Conservation (phyloP, 2,329 filamentous ascomycete genomes). For the Tolypocladium ovalisporum region DNA sequence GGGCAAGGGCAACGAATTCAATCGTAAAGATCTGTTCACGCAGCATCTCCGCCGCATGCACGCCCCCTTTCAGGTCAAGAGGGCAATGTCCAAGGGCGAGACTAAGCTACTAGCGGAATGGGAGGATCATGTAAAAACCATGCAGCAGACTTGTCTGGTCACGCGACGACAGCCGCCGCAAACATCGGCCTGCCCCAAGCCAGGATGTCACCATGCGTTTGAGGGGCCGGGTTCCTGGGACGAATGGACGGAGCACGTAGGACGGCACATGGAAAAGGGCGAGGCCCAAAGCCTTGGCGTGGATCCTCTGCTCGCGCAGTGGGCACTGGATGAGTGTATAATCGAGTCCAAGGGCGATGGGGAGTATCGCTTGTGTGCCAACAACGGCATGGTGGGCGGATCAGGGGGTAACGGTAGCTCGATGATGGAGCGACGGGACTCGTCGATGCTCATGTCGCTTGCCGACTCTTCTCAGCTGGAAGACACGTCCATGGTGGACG, state of each 20-base stretch:
- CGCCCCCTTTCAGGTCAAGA: constrained; percentile 54
- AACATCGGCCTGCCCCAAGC: constrained; percentile 57
- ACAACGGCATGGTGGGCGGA: constrained; percentile 14
- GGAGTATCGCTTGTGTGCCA: constrained; percentile 38
- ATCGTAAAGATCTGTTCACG: constrained; percentile 90
- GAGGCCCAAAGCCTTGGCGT: constrained; percentile 47
- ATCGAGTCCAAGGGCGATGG: constrained; percentile 47
- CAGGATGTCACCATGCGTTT: constrained; percentile 62
- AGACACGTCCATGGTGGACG: constrained; percentile 12
- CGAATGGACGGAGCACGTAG: constrained; percentile 85
- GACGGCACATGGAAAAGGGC: constrained; percentile 73
- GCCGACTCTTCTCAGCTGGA: constrained; percentile 8
- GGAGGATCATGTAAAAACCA: constrained; percentile 55
- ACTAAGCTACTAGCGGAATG: constrained; percentile 50
- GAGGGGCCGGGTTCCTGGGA: constrained; percentile 71
- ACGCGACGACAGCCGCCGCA: constrained; percentile 59
- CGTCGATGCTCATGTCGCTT: constrained; percentile 9
- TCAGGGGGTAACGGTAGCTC: constrained; percentile 3
- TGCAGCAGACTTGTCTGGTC: constrained; percentile 65
- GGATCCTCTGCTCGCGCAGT: constrained; percentile 45
- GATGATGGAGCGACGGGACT: constrained; percentile 15
- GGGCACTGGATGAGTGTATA: constrained; percentile 53
- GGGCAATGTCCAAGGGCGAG: constrained; percentile 45
- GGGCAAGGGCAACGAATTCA: constrained; percentile 62
- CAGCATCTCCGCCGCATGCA: constrained; percentile 96